phyloP scores from a whole-genome alignment of 495 filamentous ascomycete genomes.

The Xylaria acuta region DNA sequence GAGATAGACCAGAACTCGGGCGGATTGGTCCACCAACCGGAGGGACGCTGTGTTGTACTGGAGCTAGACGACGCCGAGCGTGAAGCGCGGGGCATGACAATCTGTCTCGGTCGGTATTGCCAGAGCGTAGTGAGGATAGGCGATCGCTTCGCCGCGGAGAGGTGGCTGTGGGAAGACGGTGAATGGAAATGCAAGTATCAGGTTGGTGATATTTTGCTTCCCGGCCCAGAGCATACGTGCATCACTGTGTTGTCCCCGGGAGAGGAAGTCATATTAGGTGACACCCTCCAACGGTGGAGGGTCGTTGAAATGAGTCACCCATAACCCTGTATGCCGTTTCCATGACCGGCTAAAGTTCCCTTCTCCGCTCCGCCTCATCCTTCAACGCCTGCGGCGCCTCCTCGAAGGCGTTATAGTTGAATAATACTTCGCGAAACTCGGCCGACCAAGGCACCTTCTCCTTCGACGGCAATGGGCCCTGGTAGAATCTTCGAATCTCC shows the following conservation, averaged over 20 bases:
- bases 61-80: constrained; percentile 37
- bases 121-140: constrained; percentile 54
- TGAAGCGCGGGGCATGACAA: constrained; percentile 49
- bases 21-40: background rate
- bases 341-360: background rate
- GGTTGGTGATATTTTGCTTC: constrained; percentile 7
- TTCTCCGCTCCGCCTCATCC: background rate
- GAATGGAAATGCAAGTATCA: constrained; percentile 19
- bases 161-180: constrained; percentile 49
- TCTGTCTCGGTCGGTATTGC: constrained; percentile 54
- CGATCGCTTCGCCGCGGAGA: constrained; percentile 47
- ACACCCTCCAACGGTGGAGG: constrained; percentile 6
- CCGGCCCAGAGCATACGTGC: background rate
- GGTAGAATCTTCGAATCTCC: constrained; percentile 40
- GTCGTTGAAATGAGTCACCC: constrained; percentile 18
- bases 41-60: constrained; percentile 41
- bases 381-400: constrained; percentile 29
- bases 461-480: constrained; percentile 33
- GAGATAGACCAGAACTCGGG: constrained; percentile 24
- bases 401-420: constrained; percentile 37
- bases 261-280: background rate
- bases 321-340: background rate
- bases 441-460: constrained; percentile 32
- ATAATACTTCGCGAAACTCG: constrained; percentile 37
- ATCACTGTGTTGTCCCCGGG: background rate